phyloP scores from a whole-genome alignment of 2,329 filamentous ascomycete species.

The Fusarium solani-melongenae region DNA sequence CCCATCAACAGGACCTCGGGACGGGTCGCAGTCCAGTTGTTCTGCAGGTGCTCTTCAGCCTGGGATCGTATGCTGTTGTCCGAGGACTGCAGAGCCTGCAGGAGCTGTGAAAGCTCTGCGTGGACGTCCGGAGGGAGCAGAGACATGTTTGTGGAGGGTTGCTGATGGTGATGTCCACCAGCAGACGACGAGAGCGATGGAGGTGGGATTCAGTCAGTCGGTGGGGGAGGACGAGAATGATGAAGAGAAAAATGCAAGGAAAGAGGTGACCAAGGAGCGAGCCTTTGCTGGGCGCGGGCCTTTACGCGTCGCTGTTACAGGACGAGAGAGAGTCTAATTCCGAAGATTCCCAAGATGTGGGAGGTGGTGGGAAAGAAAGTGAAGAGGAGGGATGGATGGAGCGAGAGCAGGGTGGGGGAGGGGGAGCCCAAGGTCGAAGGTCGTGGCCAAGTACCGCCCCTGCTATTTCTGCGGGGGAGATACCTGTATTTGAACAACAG shows the following conservation, averaged over 20 bases:
- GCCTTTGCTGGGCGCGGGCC: constrained; percentile 36
- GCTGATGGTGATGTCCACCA: constrained; percentile 46
- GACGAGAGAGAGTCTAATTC: constrained; percentile 33
- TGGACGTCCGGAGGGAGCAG: constrained; percentile 86
- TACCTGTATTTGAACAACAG: constrained; percentile 23
- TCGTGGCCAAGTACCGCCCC: constrained; percentile 15
- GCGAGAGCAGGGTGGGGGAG: constrained; percentile 42
- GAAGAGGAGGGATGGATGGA: constrained; percentile 39
- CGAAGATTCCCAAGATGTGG: constrained; percentile 38
- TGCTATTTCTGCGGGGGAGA: constrained; percentile 11
- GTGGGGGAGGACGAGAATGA: constrained; percentile 1
- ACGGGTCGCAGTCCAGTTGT: constrained; percentile 84
- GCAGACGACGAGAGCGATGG: constrained; percentile 37
- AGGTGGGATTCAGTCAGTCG: constrained; percentile 22
- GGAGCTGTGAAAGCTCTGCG: constrained; percentile 83
- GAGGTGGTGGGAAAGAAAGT: constrained; percentile 37
- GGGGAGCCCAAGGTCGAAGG: constrained; percentile 36
- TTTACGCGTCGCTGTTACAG: constrained; percentile 26
- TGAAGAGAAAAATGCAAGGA: neutral
- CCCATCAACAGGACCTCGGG: constrained; percentile 94
- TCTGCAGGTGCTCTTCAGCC: constrained; percentile 90
- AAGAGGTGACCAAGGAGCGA: constrained; percentile 27
- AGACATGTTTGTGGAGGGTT: constrained; percentile 71
- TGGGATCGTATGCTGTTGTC: constrained; percentile 88
- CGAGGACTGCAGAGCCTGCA: constrained; percentile 87